Conservation (phyloP, 2,329 filamentous ascomycete genomes). For the Hypoxylon sp. region DNA sequence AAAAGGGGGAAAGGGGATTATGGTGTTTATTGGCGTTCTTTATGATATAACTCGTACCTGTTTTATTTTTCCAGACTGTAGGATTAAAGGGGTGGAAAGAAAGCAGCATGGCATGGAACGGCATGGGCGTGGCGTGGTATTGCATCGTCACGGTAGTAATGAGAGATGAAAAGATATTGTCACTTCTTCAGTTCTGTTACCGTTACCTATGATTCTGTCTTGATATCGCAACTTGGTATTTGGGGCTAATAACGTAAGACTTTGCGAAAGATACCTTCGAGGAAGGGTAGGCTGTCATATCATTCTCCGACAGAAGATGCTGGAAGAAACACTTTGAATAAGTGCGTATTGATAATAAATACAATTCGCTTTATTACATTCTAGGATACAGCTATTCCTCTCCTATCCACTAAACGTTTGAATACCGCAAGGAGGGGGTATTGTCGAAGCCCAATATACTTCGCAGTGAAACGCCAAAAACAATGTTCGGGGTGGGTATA, state of each 20-base stretch:
- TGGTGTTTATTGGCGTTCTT: conserved; percentile 5
- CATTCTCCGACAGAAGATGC: neutral
- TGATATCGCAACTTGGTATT: too few species aligned
- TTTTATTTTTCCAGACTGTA: neutral
- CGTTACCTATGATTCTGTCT: too few species aligned
- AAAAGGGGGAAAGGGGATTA: neutral
- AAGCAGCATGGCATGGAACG: conserved; percentile 1
- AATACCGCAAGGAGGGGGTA: conserved; percentile 9
- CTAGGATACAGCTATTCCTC: neutral
- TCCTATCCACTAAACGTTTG: neutral
- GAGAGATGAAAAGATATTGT: conserved; percentile 40
- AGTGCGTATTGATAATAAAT: neutral
- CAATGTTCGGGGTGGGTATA: conserved; percentile 41
- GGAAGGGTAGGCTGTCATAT: too few species aligned
- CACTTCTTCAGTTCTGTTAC: too few species aligned
- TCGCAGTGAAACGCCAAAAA: conserved; percentile 32
- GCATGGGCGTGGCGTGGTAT: conserved; percentile 7
- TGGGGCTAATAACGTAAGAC: too few species aligned
- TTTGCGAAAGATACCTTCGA: too few species aligned
- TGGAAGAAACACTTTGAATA: neutral
- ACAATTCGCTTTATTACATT: conserved; percentile 17
- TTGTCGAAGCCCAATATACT: conserved; percentile 12
- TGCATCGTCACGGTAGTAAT: conserved; percentile 24
- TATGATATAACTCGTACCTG: neutral
- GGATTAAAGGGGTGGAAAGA: neutral